A percentile compares a stretch with the other conserved stretches of the same genome.
Evolutionary conservation across 176 grass and related monocot genomes (phyloP).

Genomic region (Tillandsia fasciculata): DNA sequence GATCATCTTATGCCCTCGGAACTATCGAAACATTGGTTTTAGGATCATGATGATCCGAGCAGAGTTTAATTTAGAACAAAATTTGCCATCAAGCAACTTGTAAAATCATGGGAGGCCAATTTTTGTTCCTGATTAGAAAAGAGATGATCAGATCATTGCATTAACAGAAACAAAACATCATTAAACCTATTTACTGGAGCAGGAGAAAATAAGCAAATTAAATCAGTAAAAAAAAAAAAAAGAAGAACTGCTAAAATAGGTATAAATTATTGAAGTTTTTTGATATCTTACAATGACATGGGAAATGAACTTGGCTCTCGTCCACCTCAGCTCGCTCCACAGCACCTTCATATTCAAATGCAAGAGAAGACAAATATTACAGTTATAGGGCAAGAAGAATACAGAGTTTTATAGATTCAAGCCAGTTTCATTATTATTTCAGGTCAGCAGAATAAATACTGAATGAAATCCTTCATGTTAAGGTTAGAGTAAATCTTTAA

Average conservation of each 20-base stretch:
- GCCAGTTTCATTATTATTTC: not conserved
- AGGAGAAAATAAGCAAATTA: not conserved
- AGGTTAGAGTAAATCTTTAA: not conserved
- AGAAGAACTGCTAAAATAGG: not conserved
- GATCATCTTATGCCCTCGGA: not conserved
- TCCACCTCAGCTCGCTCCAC: constrained; percentile 35
- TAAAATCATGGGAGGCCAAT: not conserved
- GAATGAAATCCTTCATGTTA: not conserved
- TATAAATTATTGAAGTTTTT: not conserved
- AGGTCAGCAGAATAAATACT: not conserved
- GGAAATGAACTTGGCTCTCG: not conserved
- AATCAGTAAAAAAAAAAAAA: not conserved
- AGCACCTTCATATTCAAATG: constrained; percentile 38
- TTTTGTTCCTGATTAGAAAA: not conserved
- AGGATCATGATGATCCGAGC: too few species aligned
- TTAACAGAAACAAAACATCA: not conserved
- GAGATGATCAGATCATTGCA: not conserved
- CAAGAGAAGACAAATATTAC: not conserved
- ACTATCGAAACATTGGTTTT: too few species aligned
- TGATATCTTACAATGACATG: not conserved
- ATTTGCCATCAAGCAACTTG: not conserved
- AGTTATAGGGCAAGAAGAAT: not conserved
- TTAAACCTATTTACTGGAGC: not conserved
- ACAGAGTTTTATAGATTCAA: not conserved
- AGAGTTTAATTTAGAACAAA: too few species aligned